A percentile compares a stretch with the other conserved stretches of the same genome.
phyloP scores from a whole-genome alignment of 1,284 basidiomycete genomes.

The Rhodotorula sp. region DNA sequence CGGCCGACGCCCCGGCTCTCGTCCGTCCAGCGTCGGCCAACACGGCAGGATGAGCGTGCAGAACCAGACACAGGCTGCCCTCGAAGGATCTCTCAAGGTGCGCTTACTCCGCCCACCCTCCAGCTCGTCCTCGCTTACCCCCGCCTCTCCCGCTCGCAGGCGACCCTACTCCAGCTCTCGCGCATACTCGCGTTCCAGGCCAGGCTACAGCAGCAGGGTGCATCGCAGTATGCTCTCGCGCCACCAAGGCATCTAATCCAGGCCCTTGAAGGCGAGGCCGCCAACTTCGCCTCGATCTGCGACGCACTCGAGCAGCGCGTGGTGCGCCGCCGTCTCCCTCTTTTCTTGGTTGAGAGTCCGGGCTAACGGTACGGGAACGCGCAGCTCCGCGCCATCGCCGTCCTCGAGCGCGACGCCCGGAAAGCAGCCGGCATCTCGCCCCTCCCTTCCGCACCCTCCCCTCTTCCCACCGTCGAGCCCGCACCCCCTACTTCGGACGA shows the following conservation, averaged over 20 bases:
- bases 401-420: conserved; percentile 22
- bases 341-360: rapidly evolving
- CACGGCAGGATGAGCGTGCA: background rate
- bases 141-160: background rate
- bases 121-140: background rate
- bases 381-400: conserved; percentile 22
- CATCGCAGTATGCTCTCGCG: background rate
- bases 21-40: background rate
- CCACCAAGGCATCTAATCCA: background rate
- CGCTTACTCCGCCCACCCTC: background rate
- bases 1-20: too few species aligned
- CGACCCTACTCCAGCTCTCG: conserved; percentile 19
- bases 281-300: conserved; percentile 14
- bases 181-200: conserved; percentile 28
- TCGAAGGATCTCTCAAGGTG: conserved; percentile 22
- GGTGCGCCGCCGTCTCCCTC: background rate
- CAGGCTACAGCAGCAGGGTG: conserved; percentile 8
- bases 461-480: background rate
- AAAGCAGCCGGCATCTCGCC: conserved; percentile 5
- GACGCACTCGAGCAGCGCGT: conserved; percentile 2
- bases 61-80: background rate
- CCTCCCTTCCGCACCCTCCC: background rate
- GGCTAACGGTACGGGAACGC: too few species aligned
- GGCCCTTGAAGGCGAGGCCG: background rate
- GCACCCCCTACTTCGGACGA: background rate